Evolutionary conservation across 2,329 filamentous ascomycete species (phyloP).

Genomic region (Colletotrichum horii): DNA sequence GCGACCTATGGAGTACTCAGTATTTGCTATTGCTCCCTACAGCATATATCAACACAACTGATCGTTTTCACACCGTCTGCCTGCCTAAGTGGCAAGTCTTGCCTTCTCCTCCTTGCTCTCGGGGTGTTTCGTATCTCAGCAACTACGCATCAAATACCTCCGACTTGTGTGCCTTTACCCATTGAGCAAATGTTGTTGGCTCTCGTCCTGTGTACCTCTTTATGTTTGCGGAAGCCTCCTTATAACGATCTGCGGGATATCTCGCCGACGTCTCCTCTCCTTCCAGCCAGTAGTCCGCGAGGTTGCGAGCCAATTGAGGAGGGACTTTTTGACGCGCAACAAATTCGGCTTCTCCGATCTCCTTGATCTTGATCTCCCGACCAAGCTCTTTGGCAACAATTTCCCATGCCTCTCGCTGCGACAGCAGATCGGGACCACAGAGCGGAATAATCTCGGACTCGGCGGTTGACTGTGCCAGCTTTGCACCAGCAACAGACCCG

Average conservation of each 20-base stretch:
- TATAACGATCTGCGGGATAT: not conserved
- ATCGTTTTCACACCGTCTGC: no score
- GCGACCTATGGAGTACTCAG: no score
- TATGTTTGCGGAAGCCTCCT: not conserved
- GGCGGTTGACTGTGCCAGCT: slow-evolving; percentile 39
- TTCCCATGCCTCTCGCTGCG: slow-evolving; percentile 30
- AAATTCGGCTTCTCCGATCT: not conserved
- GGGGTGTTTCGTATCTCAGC: rapidly evolving
- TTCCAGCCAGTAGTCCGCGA: not conserved
- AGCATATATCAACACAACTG: no score
- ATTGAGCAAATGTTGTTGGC: not conserved
- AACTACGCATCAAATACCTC: not conserved
- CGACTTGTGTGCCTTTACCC: not conserved
- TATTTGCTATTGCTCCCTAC: no score
- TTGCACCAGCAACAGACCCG: slow-evolving; percentile 43
- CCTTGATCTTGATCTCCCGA: slow-evolving; percentile 27
- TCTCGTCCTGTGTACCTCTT: not conserved
- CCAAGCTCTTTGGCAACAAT: slow-evolving; percentile 34
- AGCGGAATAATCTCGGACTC: slow-evolving; percentile 36
- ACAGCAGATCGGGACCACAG: slow-evolving; percentile 39
- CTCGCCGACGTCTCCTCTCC: not conserved
- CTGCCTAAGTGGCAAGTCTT: no score
- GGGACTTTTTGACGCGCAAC: not conserved
- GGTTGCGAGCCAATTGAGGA: not conserved
- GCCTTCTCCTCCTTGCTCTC: not conserved